These are phyloP conservation scores for Priceomyces carsonii DNA, from an alignment of 805 yeast species.

Conservation along the genomic window DNA sequence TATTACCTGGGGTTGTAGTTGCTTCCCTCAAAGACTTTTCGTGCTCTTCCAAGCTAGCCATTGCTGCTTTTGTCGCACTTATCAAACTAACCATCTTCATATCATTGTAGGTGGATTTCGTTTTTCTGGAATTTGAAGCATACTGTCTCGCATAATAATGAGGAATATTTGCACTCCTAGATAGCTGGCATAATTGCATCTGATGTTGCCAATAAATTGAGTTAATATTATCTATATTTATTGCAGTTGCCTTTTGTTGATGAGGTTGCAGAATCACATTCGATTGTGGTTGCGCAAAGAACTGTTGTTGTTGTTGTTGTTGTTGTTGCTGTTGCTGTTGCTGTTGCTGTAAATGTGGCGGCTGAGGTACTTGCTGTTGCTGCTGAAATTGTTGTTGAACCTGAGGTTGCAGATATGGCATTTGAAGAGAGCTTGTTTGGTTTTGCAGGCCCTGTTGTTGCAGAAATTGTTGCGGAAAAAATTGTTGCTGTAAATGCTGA, in stretches of 20 bases:
- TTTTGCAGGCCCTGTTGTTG: slow-evolving; percentile 15
- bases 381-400: slow-evolving; percentile 18
- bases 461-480: slow-evolving; percentile 21
- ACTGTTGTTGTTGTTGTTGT: slow-evolving; percentile 16
- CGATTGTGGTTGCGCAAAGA: slow-evolving; percentile 20
- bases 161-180: slow-evolving; percentile 64
- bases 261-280: slow-evolving; percentile 14
- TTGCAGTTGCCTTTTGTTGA: slow-evolving; percentile 32
- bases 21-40: slow-evolving; percentile 32
- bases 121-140: slow-evolving; percentile 63
- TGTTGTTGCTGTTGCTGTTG: slow-evolving; percentile 27
- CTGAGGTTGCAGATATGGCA: slow-evolving; percentile 11
- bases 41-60: slow-evolving; percentile 41
- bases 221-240: slow-evolving; percentile 37
- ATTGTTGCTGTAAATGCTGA: slow-evolving; percentile 24
- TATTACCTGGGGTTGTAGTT: slow-evolving; percentile 35
- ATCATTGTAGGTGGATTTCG: slow-evolving; percentile 37
- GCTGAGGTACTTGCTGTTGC: slow-evolving; percentile 24
- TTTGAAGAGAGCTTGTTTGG: slow-evolving; percentile 11
- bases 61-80: slow-evolving; percentile 42
- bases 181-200: slow-evolving; percentile 65
- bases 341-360: slow-evolving; percentile 30
- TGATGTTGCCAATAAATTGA: slow-evolving; percentile 78
- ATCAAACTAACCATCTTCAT: slow-evolving; percentile 38
- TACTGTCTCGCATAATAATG: slow-evolving; percentile 85